Percentiles rank a stretch among this genome's conserved stretches.
Evolutionary conservation across 1,139 yeast genomes (phyloP).

Genomic region (Debaryomyces subglobosus): DNA sequence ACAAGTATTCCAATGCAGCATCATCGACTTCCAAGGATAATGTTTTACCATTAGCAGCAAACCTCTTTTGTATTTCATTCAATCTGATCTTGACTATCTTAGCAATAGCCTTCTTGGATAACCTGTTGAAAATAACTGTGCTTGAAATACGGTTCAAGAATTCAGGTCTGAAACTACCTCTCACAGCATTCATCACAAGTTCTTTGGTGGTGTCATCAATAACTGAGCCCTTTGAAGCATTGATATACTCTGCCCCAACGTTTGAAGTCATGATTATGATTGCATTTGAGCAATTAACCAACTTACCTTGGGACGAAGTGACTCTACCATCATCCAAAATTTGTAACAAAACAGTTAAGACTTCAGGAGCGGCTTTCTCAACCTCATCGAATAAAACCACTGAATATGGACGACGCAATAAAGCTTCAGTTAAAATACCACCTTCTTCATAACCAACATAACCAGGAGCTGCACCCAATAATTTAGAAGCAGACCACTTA

Average conservation of each 20-base stretch:
- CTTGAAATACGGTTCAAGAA: constrained; percentile 94
- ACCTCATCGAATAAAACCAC: constrained; percentile 95
- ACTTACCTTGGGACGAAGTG: constrained; percentile 91
- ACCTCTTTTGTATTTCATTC: constrained; percentile 80
- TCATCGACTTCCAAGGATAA: constrained; percentile 69
- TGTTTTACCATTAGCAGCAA: constrained; percentile 79
- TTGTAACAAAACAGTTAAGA: constrained; percentile 85
- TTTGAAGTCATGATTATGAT: constrained; percentile 96
- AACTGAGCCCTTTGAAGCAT: constrained; percentile 65
- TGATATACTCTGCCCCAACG: constrained; percentile 90
- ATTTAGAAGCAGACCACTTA: constrained; percentile 92
- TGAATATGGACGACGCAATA: constrained; percentile 90
- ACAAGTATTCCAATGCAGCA: constrained; percentile 78
- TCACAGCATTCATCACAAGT: constrained; percentile 82
- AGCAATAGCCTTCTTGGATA: constrained; percentile 87
- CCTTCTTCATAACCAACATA: constrained; percentile 98
- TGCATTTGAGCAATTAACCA: constrained; percentile 88
- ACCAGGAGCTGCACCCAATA: constrained; percentile 98
- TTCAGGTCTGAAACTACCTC: constrained; percentile 94
- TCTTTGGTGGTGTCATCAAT: constrained; percentile 69
- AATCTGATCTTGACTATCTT: constrained; percentile 88
- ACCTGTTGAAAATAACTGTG: constrained; percentile 87
- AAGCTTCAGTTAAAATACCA: constrained; percentile 90
- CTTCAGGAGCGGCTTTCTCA: constrained; percentile 99
- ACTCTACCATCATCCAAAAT: constrained; percentile 96